Base-by-base conservation (phyloP, 495 filamentous ascomycete species). In the Trichoderma parareesei region DNA sequence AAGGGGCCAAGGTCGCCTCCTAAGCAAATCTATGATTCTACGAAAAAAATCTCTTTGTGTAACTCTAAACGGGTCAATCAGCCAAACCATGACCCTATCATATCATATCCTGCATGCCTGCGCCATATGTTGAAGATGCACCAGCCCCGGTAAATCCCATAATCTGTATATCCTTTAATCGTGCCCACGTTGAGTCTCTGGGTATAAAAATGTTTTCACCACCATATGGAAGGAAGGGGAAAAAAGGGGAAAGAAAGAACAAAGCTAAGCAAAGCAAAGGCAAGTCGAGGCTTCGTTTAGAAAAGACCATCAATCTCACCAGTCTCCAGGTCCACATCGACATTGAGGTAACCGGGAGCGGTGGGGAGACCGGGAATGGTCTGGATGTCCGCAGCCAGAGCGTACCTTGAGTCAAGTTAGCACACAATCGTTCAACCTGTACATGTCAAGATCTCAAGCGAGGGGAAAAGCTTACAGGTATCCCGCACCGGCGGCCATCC, bases 271-370 rank as follows among this genome's bases (percentile, higher is more conserved):
- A 3, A 57, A 57, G 53, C 35, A 57, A 38, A 57, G 33, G 33
- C 14, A 57, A 38, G 27, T 33, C 2, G 16, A 27, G 6, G 33
- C 8, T 44, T 43, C 48, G 43, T 65, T 75, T 88, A 98, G 76
- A 98, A 98, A 61, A 98, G 80, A 8, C 94, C 94, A 68, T 96
- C 89, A 65, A 98, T 96, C 77, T 98, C 93, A 49, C 93, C 94
- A 41, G 93, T 97, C 77, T 94, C 91, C 6, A 85, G 75, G 71
- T 98, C 90, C 61, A 98, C 89, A 69, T 98, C 94, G 16, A 97
- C 93, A 69, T 98, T 98, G 60, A 98, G 76, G 73, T 97, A 98
- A 11, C 94, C 94, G 16, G 94, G 94, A 18, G 93, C 93, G 20
- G 94, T 98, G 35, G 94, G 94, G 69, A 98, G 76, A 42, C 94